These are phyloP conservation scores for Lachnellula cervina DNA, from an alignment of 2,329 filamentous ascomycete species.

Conservation along the genomic window DNA sequence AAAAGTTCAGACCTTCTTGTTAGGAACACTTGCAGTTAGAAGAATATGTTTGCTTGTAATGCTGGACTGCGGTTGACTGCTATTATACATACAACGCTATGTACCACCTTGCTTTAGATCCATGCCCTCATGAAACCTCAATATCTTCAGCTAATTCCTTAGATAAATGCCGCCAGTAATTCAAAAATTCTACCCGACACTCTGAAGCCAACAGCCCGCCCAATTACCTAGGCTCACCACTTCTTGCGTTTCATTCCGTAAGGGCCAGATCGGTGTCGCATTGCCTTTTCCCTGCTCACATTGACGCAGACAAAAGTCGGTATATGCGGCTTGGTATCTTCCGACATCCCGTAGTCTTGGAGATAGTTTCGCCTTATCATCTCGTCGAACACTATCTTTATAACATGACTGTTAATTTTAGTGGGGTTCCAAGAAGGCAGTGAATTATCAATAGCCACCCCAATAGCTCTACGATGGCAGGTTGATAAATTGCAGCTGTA, in stretches of 20 bases:
- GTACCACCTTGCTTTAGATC: too few species aligned
- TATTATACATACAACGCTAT: too few species aligned
- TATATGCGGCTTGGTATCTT: not conserved
- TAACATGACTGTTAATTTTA: not conserved
- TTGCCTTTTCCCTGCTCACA: not conserved
- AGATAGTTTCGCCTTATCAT: not conserved
- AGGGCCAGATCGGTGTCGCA: not conserved
- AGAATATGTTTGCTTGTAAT: too few species aligned
- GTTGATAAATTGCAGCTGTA: not conserved
- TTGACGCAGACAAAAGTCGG: not conserved
- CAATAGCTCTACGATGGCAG: not conserved
- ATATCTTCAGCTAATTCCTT: too few species aligned
- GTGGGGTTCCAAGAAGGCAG: too few species aligned
- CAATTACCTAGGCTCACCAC: not conserved
- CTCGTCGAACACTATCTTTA: not conserved
- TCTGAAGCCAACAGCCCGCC: not conserved
- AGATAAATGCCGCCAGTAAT: not conserved
- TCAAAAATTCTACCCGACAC: not conserved
- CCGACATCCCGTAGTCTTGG: not conserved
- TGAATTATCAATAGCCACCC: too few species aligned
- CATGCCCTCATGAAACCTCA: too few species aligned
- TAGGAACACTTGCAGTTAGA: too few species aligned
- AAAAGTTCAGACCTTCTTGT: too few species aligned
- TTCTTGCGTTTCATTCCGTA: not conserved
- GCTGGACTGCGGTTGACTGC: too few species aligned